A percentile compares a stretch with the other conserved stretches of the same genome.
These are phyloP conservation scores for Termitomyces sp. DNA, from an alignment of 768 basidiomycete genomes.

Conservation along the genomic window DNA sequence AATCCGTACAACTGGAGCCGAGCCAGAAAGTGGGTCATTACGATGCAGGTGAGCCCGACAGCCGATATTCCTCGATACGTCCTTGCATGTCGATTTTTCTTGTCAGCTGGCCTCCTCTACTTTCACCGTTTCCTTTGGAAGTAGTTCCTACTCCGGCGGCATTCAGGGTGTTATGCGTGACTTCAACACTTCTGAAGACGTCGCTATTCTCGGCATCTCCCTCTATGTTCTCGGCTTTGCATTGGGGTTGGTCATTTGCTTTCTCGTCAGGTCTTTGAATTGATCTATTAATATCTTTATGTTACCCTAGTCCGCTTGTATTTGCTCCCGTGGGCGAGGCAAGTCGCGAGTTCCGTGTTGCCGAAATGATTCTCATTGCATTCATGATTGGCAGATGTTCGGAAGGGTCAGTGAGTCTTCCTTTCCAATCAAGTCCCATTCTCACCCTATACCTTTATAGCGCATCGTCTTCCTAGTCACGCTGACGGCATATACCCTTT, in stretches of 20 bases:
- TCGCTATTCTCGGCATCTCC: conserved; percentile 55
- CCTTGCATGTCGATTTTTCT: conserved; percentile 7
- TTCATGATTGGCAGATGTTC: conserved; percentile 31
- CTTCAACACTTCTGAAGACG: conserved; percentile 42
- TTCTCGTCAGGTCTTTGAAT: not conserved
- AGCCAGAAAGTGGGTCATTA: conserved; percentile 46
- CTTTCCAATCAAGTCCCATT: not conserved
- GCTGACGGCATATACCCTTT: conserved; percentile 41
- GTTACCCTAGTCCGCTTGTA: conserved; percentile 36
- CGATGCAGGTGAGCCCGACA: conserved; percentile 34
- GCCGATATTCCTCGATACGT: not conserved
- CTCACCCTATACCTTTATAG: conserved; percentile 18
- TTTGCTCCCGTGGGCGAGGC: conserved; percentile 58
- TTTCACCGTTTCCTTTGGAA: conserved; percentile 55
- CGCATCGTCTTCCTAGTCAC: conserved; percentile 51
- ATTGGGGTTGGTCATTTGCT: conserved; percentile 35
- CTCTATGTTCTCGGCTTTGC: conserved; percentile 62
- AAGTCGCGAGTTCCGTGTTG: conserved; percentile 15
- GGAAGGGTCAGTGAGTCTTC: conserved; percentile 41
- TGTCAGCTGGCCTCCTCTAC: conserved; percentile 45
- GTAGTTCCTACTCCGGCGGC: conserved; percentile 52
- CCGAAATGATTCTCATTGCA: not conserved
- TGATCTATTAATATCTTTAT: not conserved
- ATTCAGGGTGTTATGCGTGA: conserved; percentile 37
- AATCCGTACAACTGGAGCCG: conserved; percentile 54